Conservation (phyloP, 192 early-diverging fungal genomes). For the Entomortierella parvispora region DNA sequence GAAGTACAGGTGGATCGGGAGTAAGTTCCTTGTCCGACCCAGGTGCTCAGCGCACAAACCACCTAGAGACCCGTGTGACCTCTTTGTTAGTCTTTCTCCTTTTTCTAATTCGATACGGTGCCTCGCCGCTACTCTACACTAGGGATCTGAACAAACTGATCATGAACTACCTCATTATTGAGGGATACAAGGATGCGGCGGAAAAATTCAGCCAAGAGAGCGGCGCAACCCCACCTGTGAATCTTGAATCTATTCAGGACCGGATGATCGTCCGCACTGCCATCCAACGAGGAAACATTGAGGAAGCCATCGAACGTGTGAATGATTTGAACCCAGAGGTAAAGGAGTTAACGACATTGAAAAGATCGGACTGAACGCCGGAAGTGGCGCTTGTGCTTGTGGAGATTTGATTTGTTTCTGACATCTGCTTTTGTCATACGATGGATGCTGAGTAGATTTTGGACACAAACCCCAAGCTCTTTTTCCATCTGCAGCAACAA, state of each 20-base stretch:
- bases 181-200: constrained; percentile 99
- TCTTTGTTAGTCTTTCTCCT: background rate
- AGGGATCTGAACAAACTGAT: constrained; percentile 97
- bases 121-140: background rate
- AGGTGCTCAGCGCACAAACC: background rate
- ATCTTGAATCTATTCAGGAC: constrained; percentile 91
- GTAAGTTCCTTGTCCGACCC: constrained; percentile 58
- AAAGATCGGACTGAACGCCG: too few species aligned
- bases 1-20: constrained; percentile 88
- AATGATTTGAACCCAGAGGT: constrained; percentile 99
- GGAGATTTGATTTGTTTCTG: too few species aligned
- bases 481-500: constrained; percentile 98
- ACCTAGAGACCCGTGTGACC: background rate
- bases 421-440: too few species aligned
- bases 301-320: constrained; percentile 94
- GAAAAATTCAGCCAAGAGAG: constrained; percentile 94
- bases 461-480: constrained; percentile 93
- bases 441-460: constrained; percentile 74
- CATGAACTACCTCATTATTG: constrained; percentile 99
- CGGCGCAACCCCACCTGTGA: constrained; percentile 80
- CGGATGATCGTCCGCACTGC: constrained; percentile 95
- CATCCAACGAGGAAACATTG: constrained; percentile 90
- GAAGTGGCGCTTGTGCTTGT: too few species aligned
- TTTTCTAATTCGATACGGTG: too few species aligned
- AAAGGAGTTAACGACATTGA: constrained; percentile 6